Evolutionary conservation across 1,139 yeast genomes (phyloP).

Genomic region (Diutina scorzettiae): DNA sequence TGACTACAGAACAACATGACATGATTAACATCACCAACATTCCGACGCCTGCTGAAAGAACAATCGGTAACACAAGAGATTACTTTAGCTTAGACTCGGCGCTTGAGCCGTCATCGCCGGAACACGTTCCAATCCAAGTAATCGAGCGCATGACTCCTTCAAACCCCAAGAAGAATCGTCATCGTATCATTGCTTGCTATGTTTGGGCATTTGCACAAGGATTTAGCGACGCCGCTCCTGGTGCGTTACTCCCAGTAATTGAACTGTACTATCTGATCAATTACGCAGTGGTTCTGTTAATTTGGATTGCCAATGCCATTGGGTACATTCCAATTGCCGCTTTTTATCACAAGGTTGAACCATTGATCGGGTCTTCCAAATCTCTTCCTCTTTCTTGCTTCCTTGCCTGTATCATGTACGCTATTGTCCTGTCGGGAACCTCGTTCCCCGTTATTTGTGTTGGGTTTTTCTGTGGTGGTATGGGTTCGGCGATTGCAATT

Average conservation of each 20-base stretch:
- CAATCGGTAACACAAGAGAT: background rate
- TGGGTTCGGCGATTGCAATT: constrained; percentile 44
- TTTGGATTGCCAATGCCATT: constrained; percentile 32
- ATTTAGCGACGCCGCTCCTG: constrained; percentile 29
- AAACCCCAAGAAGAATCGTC: constrained; percentile 29
- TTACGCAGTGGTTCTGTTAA: constrained; percentile 30
- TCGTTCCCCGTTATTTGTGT: constrained; percentile 31
- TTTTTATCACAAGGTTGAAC: constrained; percentile 21
- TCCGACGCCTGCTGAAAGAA: background rate
- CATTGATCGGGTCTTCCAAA: constrained; percentile 27
- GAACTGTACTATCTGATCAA: constrained; percentile 25
- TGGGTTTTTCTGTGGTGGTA: constrained; percentile 47
- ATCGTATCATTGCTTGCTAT: constrained; percentile 29
- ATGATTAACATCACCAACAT: background rate
- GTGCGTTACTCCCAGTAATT: constrained; percentile 30
- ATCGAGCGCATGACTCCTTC: constrained; percentile 8
- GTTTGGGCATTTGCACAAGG: constrained; percentile 26
- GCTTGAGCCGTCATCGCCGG: background rate
- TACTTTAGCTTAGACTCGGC: background rate
- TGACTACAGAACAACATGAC: too few species aligned
- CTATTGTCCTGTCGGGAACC: constrained; percentile 27
- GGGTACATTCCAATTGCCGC: constrained; percentile 29
- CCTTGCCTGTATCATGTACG: constrained; percentile 24
- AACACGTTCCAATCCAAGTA: background rate
- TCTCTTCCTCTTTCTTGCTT: constrained; percentile 25